Percentiles rank a stretch among this genome's conserved stretches.
These are phyloP conservation scores for Cicer chorassanicum DNA, from an alignment of 306 rosid genomes.

Conservation along the genomic window DNA sequence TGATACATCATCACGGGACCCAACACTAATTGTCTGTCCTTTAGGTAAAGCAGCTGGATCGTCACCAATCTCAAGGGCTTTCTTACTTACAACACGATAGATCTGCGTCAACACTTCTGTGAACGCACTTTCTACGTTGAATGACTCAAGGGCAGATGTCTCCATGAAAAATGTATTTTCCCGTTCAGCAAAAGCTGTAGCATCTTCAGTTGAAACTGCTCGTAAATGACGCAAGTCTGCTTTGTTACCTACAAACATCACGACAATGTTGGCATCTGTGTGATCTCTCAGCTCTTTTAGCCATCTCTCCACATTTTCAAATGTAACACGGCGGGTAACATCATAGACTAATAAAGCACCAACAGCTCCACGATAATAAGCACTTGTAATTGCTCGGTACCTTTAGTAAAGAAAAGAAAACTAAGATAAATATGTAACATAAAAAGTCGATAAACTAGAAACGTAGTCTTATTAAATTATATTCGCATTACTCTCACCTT, in stretches of 20 bases:
- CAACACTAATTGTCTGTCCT: conserved; percentile 55
- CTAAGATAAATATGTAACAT: conserved; percentile 24
- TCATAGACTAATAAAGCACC: conserved; percentile 57
- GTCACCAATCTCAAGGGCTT: conserved; percentile 52
- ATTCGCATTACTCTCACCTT: neutral
- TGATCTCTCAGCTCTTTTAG: conserved; percentile 60
- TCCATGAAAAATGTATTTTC: conserved; percentile 55
- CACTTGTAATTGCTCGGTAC: conserved; percentile 63
- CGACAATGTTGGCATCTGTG: conserved; percentile 57
- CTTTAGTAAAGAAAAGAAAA: conserved; percentile 28
- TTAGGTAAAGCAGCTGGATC: conserved; percentile 54
- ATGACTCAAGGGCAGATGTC: conserved; percentile 58
- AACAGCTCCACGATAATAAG: conserved; percentile 59
- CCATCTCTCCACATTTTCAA: conserved; percentile 60
- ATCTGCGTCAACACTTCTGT: conserved; percentile 57
- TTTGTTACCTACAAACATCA: conserved; percentile 60
- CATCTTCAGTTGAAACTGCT: conserved; percentile 50
- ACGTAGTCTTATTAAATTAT: neutral
- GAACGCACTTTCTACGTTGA: conserved; percentile 56
- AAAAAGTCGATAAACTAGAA: conserved; percentile 1
- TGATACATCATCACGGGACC: conserved; percentile 53
- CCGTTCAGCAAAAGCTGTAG: conserved; percentile 49
- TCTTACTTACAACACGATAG: conserved; percentile 52
- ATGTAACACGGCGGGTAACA: conserved; percentile 55
- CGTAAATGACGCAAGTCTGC: conserved; percentile 55